A percentile compares a stretch with the other conserved stretches of the same genome.
phyloP scores from a whole-genome alignment of 441 rosid species.

The Isatis lusitanica region DNA sequence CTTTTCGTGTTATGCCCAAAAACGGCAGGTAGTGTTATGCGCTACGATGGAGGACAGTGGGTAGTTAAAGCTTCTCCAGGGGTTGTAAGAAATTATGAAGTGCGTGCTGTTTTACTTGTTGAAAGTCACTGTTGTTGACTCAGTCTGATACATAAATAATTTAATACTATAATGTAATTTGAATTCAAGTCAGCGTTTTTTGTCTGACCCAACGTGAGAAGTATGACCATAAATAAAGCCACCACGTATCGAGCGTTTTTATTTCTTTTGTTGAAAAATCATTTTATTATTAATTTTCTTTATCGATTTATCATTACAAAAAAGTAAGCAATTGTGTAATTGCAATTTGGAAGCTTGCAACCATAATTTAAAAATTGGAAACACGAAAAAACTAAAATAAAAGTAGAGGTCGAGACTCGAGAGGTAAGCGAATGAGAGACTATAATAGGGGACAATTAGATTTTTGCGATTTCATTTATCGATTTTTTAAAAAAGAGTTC shows the following conservation, averaged over 20 bases:
- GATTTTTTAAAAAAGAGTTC: too few relatives aligned
- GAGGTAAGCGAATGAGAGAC: too few relatives aligned
- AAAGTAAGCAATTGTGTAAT: too few relatives aligned
- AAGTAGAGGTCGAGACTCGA: too few relatives aligned
- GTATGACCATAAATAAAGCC: slow-evolving; percentile 1
- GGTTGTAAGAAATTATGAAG: not conserved
- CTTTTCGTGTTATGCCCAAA: not conserved
- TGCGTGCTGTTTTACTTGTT: slow-evolving; percentile 6
- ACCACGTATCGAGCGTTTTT: slow-evolving; percentile 14
- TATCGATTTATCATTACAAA: too few relatives aligned
- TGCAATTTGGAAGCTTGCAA: too few relatives aligned
- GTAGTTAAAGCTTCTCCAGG: not conserved
- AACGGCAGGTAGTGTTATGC: slow-evolving; percentile 4
- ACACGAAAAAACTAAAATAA: too few relatives aligned
- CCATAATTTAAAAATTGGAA: too few relatives aligned
- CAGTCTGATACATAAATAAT: not conserved
- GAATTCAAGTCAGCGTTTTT: slow-evolving; percentile 16
- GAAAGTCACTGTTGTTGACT: not conserved
- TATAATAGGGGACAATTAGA: too few relatives aligned
- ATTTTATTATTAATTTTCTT: too few relatives aligned
- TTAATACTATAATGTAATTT: not conserved
- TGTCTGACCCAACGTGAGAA: slow-evolving; percentile 18
- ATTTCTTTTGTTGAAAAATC: too few relatives aligned
- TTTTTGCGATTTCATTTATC: too few relatives aligned
- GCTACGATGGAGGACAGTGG: not conserved